A percentile compares a stretch with the other conserved stretches of the same genome.
These are phyloP conservation scores for Pseudocohnilembus persalinus DNA, from an alignment of 169 alveolate genomes.

Conservation along the genomic window DNA sequence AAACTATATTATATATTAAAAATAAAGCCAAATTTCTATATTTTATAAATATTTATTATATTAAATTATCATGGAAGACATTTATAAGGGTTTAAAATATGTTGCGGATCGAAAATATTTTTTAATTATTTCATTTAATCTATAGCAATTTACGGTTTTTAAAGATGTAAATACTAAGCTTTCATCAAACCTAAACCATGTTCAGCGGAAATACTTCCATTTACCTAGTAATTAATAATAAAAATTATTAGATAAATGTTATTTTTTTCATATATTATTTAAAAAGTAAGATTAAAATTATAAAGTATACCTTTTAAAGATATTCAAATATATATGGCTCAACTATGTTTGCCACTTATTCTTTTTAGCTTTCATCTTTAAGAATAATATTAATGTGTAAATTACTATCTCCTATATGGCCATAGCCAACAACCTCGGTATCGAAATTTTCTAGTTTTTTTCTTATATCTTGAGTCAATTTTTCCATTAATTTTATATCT, in stretches of 20 bases:
- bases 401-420: constrained; percentile 89
- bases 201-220: constrained; percentile 84
- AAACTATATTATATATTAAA: too few species aligned
- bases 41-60: too few species aligned
- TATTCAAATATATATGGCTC: constrained; percentile 60
- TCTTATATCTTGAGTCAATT: constrained; percentile 6
- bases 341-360: constrained; percentile 26
- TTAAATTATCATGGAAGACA: constrained; percentile 25
- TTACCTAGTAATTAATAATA: constrained; percentile 28
- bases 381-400: constrained; percentile 68
- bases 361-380: constrained; percentile 1
- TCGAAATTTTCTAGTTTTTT: not conserved
- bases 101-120: constrained; percentile 80
- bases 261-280: too few species aligned
- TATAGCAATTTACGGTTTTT: constrained; percentile 44
- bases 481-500: constrained; percentile 22
- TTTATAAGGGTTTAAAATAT: constrained; percentile 84
- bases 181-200: constrained; percentile 80
- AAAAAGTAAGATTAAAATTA: too few species aligned
- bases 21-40: too few species aligned
- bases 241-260: too few species aligned
- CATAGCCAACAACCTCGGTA: constrained; percentile 54
- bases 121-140: constrained; percentile 62
- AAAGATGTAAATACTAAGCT: constrained; percentile 32
- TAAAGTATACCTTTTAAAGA: constrained; percentile 1